Conservation (phyloP, 257 asterid genomes). For the Capsicum rhomboideum region DNA sequence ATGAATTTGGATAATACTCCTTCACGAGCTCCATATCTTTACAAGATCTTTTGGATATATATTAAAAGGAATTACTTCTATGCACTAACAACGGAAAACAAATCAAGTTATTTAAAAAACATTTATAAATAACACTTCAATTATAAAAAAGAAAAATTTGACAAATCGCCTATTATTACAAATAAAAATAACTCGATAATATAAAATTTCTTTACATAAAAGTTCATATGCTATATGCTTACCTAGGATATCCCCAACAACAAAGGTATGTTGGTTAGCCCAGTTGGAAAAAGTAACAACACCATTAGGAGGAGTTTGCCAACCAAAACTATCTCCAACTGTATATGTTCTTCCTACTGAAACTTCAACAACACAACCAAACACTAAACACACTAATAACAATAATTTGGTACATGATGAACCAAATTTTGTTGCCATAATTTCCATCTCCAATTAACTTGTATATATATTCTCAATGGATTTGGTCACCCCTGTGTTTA, state of each 20-base stretch:
- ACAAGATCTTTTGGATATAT: no score
- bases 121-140: not conserved
- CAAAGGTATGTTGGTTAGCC: constrained; percentile 2
- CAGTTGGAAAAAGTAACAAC: constrained; percentile 2
- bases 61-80: no score
- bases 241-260: constrained; percentile 16
- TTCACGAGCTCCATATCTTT: not conserved
- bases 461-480: not conserved
- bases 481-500: not conserved
- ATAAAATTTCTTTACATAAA: no score
- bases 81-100: no score
- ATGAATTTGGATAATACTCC: no score
- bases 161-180: no score
- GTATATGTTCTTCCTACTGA: not conserved
- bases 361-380: not conserved
- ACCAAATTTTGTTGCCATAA: not conserved
- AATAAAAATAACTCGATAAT: no score
- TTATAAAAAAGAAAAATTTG: not conserved
- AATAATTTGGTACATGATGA: not conserved
- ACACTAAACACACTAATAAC: not conserved
- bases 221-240: not conserved
- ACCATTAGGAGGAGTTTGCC: not conserved
- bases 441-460: not conserved
- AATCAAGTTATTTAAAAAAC: not conserved
- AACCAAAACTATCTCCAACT: constrained; percentile 1